Percentiles rank a stretch among this genome's conserved stretches.
phyloP scores from a whole-genome alignment of 306 rosid species.

The Quercus berberidifolia region DNA sequence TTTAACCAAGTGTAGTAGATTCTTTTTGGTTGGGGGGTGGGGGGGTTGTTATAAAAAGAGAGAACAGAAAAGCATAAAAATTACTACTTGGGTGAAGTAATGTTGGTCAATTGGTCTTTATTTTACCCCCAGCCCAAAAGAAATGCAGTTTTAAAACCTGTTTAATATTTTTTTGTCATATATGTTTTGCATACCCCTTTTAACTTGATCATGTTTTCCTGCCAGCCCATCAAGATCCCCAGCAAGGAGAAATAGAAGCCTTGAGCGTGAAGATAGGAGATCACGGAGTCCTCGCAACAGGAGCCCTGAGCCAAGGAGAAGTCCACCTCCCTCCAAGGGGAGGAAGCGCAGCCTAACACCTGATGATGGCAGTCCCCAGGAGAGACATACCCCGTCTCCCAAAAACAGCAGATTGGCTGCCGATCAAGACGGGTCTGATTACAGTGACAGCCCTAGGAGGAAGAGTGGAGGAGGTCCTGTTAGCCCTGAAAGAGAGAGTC shows the following conservation, averaged over 20 bases:
- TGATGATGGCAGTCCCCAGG: conserved; percentile 45
- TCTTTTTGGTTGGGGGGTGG: too few relatives aligned
- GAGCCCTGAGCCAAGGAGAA: conserved; percentile 34
- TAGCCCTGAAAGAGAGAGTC: conserved; percentile 41
- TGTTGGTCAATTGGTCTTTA: too few relatives aligned
- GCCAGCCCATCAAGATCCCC: conserved; percentile 78
- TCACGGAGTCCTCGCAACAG: conserved; percentile 38
- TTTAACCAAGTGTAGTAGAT: too few relatives aligned
- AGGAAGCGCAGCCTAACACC: conserved; percentile 56
- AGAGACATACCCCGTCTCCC: conserved; percentile 40
- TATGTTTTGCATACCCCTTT: background rate
- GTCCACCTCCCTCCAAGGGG: conserved; percentile 37
- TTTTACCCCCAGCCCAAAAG: background rate
- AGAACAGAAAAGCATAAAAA: too few relatives aligned
- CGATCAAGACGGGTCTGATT: conserved; percentile 50
- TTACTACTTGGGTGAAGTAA: conserved; percentile 21
- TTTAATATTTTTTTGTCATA: background rate
- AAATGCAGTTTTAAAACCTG: background rate
- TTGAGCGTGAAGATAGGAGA: conserved; percentile 44
- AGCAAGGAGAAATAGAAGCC: conserved; percentile 47
- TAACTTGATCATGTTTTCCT: conserved; percentile 1
- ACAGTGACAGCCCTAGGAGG: conserved; percentile 47
- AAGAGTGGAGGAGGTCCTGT: conserved; percentile 48
- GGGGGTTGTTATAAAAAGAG: too few relatives aligned
- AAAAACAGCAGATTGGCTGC: conserved; percentile 33